phyloP scores from a whole-genome alignment of 805 yeast species.

The Ogataea ganodermae region DNA sequence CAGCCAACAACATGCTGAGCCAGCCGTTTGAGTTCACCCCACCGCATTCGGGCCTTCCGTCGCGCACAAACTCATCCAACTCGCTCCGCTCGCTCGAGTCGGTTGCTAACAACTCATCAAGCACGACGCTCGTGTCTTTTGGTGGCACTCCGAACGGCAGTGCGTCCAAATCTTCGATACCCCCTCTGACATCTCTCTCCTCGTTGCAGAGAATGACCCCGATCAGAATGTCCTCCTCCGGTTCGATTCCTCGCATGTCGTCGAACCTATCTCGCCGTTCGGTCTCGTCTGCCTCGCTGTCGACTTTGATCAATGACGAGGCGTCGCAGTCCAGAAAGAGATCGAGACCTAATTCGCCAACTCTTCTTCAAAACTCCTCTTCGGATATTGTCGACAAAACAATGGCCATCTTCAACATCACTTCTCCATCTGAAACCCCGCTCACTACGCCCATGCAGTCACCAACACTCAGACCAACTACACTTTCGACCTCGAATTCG shows the following conservation, averaged over 20 bases:
- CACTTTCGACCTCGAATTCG: conserved; percentile 1
- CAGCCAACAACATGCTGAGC: conserved; percentile 3
- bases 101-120: conserved; percentile 47
- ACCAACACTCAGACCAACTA: conserved; percentile 36
- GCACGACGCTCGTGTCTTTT: conserved; percentile 34
- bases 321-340: conserved; percentile 42
- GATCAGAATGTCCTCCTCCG: conserved; percentile 25
- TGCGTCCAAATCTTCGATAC: conserved; percentile 19
- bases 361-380: conserved; percentile 14
- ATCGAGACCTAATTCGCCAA: conserved; percentile 54
- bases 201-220: conserved; percentile 50
- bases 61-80: conserved; percentile 28
- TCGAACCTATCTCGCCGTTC: conserved; percentile 15
- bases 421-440: conserved; percentile 39
- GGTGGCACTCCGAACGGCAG: conserved; percentile 32
- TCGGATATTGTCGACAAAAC: conserved; percentile 21
- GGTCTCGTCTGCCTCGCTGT: conserved; percentile 45
- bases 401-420: conserved; percentile 34
- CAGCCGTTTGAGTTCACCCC: conserved; percentile 26
- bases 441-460: conserved; percentile 39
- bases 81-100: conserved; percentile 55
- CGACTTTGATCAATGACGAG: conserved; percentile 25
- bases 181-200: conserved; percentile 39
- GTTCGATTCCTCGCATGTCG: conserved; percentile 18
- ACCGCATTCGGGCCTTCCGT: conserved; percentile 16